Evolutionary conservation across 108 stramenopile genomes (phyloP).

Genomic region (Hondaea fermentalgiana): DNA sequence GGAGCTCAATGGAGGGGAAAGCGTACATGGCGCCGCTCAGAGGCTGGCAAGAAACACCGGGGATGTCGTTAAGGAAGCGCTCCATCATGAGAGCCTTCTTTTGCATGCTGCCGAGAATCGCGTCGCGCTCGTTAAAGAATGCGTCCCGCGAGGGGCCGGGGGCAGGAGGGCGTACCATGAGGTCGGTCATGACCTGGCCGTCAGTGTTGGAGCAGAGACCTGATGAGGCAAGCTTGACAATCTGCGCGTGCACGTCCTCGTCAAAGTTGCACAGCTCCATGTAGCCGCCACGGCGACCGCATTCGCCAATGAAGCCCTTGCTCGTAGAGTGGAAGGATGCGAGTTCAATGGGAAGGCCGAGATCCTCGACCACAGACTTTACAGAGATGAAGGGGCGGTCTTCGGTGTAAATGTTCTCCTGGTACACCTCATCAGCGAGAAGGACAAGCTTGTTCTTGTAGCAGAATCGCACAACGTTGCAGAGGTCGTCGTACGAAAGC

Average conservation of each 20-base stretch:
- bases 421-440: slow-evolving; percentile 86
- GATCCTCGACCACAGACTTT: slow-evolving; percentile 55
- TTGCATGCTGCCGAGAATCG: slow-evolving; percentile 63
- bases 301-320: slow-evolving; percentile 84
- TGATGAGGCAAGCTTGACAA: slow-evolving; percentile 76
- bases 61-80: slow-evolving; percentile 70
- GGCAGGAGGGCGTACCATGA: slow-evolving; percentile 76
- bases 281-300: slow-evolving; percentile 83
- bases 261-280: slow-evolving; percentile 78
- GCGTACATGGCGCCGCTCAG: slow-evolving; percentile 90
- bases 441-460: slow-evolving; percentile 64
- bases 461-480: slow-evolving; percentile 68
- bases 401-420: slow-evolving; percentile 69
- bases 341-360: slow-evolving; percentile 60
- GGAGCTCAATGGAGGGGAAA: slow-evolving; percentile 75
- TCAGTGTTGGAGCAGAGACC: slow-evolving; percentile 67
- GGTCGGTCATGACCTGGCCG: slow-evolving; percentile 79
- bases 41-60: slow-evolving; percentile 79
- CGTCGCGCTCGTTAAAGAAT: slow-evolving; percentile 55
- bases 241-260: slow-evolving; percentile 66
- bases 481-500: slow-evolving; percentile 62
- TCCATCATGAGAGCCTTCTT: slow-evolving; percentile 65
- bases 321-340: slow-evolving; percentile 78
- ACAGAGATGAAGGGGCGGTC: slow-evolving; percentile 64
- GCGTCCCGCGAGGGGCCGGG: slow-evolving; percentile 57